Evolutionary conservation across 2,329 filamentous ascomycete species (phyloP), one percentile per base, ranked within the genome.

Genomic region (Microcyclosporella mali): DNA sequence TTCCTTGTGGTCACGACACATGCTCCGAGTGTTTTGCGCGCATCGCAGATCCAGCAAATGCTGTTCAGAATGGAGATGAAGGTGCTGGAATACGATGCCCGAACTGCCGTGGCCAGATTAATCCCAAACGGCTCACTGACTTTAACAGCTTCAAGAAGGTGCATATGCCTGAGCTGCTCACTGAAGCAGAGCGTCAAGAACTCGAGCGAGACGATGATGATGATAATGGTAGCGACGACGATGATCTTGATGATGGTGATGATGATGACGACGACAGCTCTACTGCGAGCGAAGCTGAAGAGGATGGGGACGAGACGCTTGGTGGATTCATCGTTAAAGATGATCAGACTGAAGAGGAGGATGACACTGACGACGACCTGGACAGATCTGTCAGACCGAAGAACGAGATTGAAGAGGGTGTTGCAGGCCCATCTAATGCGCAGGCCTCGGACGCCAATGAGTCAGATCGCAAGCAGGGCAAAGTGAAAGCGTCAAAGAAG

Each of bases 1-100:
- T 87, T 39, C 87, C 87, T 1, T 95, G 88, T 57, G 88, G 88
- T 2, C 88, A 95, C 58, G 79, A 82, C 46, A 80, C 81, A 17
- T 95, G 88, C 63, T 69, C 75, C 1, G 83, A 88, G 49, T 95
- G 88, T 59, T 81, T 92, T 47, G 74, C 78, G 4, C 78, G 75
- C 41, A 74, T 94, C 35, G 73, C 74, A 0, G 85, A 87, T 49
- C 79, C 81, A 3, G 66, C 72, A 1, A 68, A 72, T 41, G 70
- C 69, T 12, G 67, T 84, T 32, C 75, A 70, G 19, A 71, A 79
- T 44, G 84, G 81, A 4, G 70, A 80, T 27, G 82, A 85, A 15
- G 67, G 61, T 4, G 51, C 55, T 17, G 68, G 69, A 43, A 70
- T 78, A 29, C 83, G 77, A 60, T 95, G 89, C 61, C 87, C 87